A percentile compares a stretch with the other conserved stretches of the same genome.
These are phyloP conservation scores for Sambucus nigra DNA, from an alignment of 129 eudicot species.

Conservation along the genomic window DNA sequence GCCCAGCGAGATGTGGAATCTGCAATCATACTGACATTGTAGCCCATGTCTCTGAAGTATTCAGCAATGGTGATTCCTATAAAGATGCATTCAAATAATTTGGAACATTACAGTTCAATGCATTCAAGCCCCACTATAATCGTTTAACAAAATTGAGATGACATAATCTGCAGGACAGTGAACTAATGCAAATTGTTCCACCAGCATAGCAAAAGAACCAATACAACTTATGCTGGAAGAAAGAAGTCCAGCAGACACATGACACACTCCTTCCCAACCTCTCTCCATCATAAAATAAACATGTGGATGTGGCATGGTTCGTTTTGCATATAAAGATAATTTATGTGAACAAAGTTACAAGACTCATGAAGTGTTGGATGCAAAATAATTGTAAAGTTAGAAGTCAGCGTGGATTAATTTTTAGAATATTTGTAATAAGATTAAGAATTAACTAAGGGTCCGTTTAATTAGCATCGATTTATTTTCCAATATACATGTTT, in stretches of 20 bases:
- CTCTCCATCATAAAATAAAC: too few species aligned
- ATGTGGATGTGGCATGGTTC: too few species aligned
- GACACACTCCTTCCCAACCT: neutral
- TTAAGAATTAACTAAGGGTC: too few species aligned
- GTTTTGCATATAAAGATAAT: too few species aligned
- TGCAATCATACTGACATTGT: slow-evolving; percentile 99
- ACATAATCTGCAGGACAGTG: too few species aligned
- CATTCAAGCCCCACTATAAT: neutral
- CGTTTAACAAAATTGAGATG: neutral
- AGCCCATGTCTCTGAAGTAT: slow-evolving; percentile 99
- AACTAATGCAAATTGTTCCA: neutral
- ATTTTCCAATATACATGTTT: too few species aligned
- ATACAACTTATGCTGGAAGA: neutral
- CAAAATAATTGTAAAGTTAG: too few species aligned
- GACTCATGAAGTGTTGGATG: too few species aligned
- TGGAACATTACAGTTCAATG: slow-evolving; percentile 8
- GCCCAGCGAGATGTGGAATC: slow-evolving; percentile 99
- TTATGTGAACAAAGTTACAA: too few species aligned
- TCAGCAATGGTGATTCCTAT: slow-evolving; percentile 98
- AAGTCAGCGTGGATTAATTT: too few species aligned
- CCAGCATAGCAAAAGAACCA: neutral
- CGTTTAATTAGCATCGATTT: too few species aligned
- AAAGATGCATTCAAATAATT: slow-evolving; percentile 1
- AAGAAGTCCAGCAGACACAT: neutral
- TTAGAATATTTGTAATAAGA: too few species aligned